Base-by-base conservation (phyloP, 75 land plant genomes). In the Azolla pinnata region DNA sequence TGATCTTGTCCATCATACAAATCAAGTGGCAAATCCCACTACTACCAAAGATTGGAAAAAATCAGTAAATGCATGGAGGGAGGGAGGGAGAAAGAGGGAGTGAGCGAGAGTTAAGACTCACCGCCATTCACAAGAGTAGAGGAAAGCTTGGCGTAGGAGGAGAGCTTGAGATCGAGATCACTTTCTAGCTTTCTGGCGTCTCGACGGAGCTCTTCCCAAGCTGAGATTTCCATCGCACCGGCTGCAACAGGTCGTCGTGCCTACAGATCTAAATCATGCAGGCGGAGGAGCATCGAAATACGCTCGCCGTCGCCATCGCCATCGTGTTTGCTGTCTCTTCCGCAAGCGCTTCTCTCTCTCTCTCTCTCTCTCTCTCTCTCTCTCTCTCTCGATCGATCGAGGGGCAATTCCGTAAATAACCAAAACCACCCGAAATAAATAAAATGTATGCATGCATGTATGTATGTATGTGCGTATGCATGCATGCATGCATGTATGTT, bases 111-210 rank as follows among this genome's bases (percentile, higher is more conserved):
- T 53, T 31, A 23, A 29, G 27, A 20, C 28, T 57, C 20, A 75
- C 93, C 88, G 74, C 86, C 83, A 62, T 84, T 89, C 18, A 88
- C 75, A 63, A 84, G 87, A 62, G 83, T 76, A 38, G 87, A 69
- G n/a, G 85, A 89, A 8, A 92, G 89, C 59, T 85, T 84, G 30
- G 84, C 87, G 61, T 88, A 92, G 50, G 96, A 88, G 27, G 95
- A 88, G 54, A 91, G 95, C 78, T 82, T 88, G 31, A 88, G 86
- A 57, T 88, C 96, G 57, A 92, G 88, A 78, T 91, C 95, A 17
- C 97, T 86, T 57, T 91, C 97, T 35, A 91, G 58, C 71, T 91
- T 91, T 19, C 89, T 61, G 0, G 97, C 97, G 61, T 91, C 97
- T 64, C 71, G 79, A 65, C 97, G 69, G 62, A 91, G 68, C 56